Evolutionary conservation across 495 filamentous ascomycete species (phyloP).

Genomic region (Hypoxylon subgilvum): DNA sequence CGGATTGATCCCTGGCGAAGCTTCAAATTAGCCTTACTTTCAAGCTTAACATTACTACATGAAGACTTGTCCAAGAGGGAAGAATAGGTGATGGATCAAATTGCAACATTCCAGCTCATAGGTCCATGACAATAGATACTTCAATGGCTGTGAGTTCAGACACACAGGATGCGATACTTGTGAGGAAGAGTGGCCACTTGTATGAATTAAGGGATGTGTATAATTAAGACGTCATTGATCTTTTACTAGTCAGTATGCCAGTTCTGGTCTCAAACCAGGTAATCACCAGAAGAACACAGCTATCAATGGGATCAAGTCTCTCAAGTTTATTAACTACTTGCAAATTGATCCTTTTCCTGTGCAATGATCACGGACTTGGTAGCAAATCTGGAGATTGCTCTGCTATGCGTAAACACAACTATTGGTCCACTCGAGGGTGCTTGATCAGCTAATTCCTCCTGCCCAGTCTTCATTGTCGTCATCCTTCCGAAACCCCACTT

Average conservation of each 20-base stretch:
- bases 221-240: conserved; percentile 10
- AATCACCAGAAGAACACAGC: not conserved
- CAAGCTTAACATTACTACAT: too few relatives aligned
- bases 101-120: not conserved
- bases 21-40: too few relatives aligned
- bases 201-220: too few relatives aligned
- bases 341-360: conserved; percentile 28
- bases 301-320: conserved; percentile 17
- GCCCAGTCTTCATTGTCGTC: conserved; percentile 33
- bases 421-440: conserved; percentile 40
- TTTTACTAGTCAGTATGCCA: too few relatives aligned
- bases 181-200: too few relatives aligned
- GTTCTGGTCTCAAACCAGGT: not conserved
- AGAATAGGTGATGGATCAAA: not conserved
- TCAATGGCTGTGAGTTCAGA: not conserved
- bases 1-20: not conserved
- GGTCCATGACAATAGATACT: not conserved
- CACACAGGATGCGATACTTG: too few relatives aligned
- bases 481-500: conserved; percentile 28
- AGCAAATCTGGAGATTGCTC: conserved; percentile 12
- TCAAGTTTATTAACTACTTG: conserved; percentile 31
- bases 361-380: conserved; percentile 29
- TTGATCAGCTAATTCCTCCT: conserved; percentile 44
- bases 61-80: too few relatives aligned
- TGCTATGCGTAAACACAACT: conserved; percentile 37